A percentile compares a stretch with the other conserved stretches of the same genome.
Evolutionary conservation across 2,329 filamentous ascomycete genomes (phyloP).

Genomic region (Penicillium capsulatum): DNA sequence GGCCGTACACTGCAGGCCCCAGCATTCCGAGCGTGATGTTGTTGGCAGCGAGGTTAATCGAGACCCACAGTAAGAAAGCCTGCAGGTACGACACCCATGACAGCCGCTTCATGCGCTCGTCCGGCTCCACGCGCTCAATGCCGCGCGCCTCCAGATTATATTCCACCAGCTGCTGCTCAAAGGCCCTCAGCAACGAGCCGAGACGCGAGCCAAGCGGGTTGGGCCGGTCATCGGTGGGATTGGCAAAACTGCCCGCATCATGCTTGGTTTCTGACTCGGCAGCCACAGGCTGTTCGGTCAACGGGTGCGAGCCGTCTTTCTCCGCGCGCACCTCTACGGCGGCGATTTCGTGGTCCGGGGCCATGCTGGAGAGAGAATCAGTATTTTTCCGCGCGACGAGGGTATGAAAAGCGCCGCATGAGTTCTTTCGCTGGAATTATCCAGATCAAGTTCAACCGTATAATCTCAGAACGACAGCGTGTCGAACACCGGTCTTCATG

Average conservation of each 20-base stretch:
- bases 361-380: slow-evolving; percentile 31
- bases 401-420: slow-evolving; percentile 33
- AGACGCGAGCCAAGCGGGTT: slow-evolving; percentile 26
- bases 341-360: slow-evolving; percentile 27
- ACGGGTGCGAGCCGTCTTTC: slow-evolving; percentile 18
- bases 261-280: slow-evolving; percentile 16
- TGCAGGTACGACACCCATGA: slow-evolving; percentile 53
- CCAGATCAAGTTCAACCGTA: slow-evolving; percentile 46
- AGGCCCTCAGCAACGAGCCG: slow-evolving; percentile 29
- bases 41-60: slow-evolving; percentile 60
- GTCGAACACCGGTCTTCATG: slow-evolving; percentile 44
- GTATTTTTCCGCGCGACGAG: slow-evolving; percentile 10
- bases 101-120: slow-evolving; percentile 53
- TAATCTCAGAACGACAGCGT: slow-evolving; percentile 40
- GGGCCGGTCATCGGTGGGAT: slow-evolving; percentile 7
- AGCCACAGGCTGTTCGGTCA: slow-evolving; percentile 10
- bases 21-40: slow-evolving; percentile 63
- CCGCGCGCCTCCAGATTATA: slow-evolving; percentile 55
- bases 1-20: slow-evolving; percentile 54
- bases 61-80: slow-evolving; percentile 57
- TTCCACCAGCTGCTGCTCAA: slow-evolving; percentile 41
- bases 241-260: neutral
- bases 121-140: slow-evolving; percentile 54
- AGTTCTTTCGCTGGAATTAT: slow-evolving; percentile 46
- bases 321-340: slow-evolving; percentile 25